Evolutionary conservation across 1,284 basidiomycete species (phyloP), one percentile per base, ranked within the genome.

Genomic region (Bjerkandera adusta): DNA sequence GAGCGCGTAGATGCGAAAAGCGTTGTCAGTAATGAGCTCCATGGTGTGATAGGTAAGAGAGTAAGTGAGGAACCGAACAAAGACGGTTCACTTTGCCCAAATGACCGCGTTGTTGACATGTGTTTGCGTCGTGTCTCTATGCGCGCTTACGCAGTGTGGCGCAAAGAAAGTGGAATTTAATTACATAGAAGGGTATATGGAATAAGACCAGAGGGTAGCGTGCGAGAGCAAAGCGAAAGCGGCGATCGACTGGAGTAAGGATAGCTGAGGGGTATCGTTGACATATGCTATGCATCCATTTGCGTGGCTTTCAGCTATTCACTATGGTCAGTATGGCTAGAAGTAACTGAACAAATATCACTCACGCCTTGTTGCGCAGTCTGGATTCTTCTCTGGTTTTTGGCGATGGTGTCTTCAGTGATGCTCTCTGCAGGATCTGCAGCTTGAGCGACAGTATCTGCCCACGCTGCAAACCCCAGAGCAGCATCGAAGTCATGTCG

Each of bases 391-490:
- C 36, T 7, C 20, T 38, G 20, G 21, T 48, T 48, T 27, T 48
- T 48, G 21, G 13, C 22, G 13, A 30, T 24, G 7, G 30, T 36
- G 13, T 48, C 47, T n/a, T 24, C 26, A 3, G 47, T 29, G 24
- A 48, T 36, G 18, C 29, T 41, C 20, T 37, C 41, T 15, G 24
- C 38, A 6, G 18, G 24, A 1, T 40, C 20, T n/a, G 33, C 35
- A 7, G 18, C 4, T 12, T 13, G 20, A 8, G 25, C 25, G 6
- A 38, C 36, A 24, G 30, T n/a, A 10, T 21, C 16, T 15, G 45
- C 50, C 3, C 26, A 57, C 6, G 48, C 42, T n/a, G 62, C 66
- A 29, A 58, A 64, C 12, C 42, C 51, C 20, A 65, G 39, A 13
- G 61, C 64, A 20, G 50, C 42, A 10, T 55, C 44, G 39, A 55